These are phyloP conservation scores for Cercophora scortea DNA, from an alignment of 495 filamentous ascomycete species.

Conservation along the genomic window DNA sequence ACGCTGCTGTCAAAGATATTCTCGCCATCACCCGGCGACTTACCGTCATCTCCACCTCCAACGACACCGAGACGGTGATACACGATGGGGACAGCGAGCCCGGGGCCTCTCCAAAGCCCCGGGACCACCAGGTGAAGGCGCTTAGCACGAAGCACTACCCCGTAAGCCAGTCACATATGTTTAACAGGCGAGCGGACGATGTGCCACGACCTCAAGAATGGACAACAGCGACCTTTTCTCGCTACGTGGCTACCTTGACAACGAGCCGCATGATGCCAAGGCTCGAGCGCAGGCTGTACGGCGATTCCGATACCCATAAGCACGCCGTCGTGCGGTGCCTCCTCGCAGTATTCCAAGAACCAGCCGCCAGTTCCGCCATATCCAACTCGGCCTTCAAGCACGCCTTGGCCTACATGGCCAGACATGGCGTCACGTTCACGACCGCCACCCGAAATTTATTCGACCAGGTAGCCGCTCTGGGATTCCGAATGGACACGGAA, in stretches of 20 bases:
- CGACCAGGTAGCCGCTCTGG: constrained; percentile 7
- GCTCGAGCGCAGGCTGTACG: constrained; percentile 20
- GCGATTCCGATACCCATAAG: constrained; percentile 12
- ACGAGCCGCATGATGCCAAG: constrained; percentile 15
- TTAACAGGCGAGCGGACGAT: neutral
- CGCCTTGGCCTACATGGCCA: constrained; percentile 25
- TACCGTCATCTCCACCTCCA: too few relatives aligned
- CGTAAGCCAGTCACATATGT: neutral
- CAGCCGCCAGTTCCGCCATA: constrained; percentile 8
- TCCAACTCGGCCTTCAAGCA: constrained; percentile 29
- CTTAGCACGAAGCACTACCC: neutral
- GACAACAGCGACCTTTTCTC: constrained; percentile 27
- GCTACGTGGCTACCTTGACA: constrained; percentile 26
- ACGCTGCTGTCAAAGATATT: too few relatives aligned
- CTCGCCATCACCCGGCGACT: too few relatives aligned
- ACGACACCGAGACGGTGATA: too few relatives aligned
- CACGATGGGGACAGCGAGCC: neutral
- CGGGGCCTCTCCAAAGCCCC: neutral
- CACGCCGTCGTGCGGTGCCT: constrained; percentile 21
- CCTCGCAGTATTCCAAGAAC: constrained; percentile 17
- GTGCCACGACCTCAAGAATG: constrained; percentile 23
- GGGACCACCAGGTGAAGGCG: neutral
- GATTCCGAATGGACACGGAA: constrained; percentile 22
- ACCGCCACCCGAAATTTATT: constrained; percentile 14
- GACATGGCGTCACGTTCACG: constrained; percentile 6